Percentiles rank a stretch among this genome's conserved stretches.
These are phyloP conservation scores for Penstemon eatonii DNA, from an alignment of 257 asterid genomes.

Conservation along the genomic window DNA sequence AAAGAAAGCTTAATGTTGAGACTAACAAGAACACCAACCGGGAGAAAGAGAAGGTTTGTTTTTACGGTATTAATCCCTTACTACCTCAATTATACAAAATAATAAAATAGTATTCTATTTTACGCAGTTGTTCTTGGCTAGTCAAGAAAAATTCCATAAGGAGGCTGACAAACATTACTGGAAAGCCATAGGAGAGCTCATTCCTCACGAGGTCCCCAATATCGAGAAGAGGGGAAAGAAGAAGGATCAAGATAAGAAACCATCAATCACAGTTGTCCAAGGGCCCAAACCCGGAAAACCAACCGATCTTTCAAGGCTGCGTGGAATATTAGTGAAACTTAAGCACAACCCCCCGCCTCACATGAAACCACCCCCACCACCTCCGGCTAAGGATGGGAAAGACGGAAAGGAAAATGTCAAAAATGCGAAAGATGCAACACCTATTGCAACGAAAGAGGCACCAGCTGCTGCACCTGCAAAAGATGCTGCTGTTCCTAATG, in stretches of 20 bases:
- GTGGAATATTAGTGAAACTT: conserved; percentile 83
- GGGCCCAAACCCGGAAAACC: conserved; percentile 99
- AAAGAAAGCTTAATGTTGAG: conserved; percentile 71
- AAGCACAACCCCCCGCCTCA: conserved; percentile 94
- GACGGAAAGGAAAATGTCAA: conserved; percentile 12
- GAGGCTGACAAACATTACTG: conserved; percentile 94
- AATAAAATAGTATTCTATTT: conserved; percentile 14
- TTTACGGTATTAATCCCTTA: conserved; percentile 16
- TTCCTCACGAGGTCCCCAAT: conserved; percentile 84
- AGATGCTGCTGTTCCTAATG: conserved; percentile 40
- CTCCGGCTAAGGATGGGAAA: conserved; percentile 53
- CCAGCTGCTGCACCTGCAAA: conserved; percentile 40
- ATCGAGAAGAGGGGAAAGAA: conserved; percentile 86
- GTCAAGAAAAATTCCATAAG: conserved; percentile 87
- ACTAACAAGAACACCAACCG: conserved; percentile 69
- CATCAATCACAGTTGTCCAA: conserved; percentile 77
- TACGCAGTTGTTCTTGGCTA: conserved; percentile 51
- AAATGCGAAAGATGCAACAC: conserved; percentile 31
- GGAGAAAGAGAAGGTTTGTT: conserved; percentile 73
- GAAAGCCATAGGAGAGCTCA: conserved; percentile 95
- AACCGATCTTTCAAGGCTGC: conserved; percentile 93
- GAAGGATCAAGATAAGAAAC: conserved; percentile 94
- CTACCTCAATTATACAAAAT: neutral
- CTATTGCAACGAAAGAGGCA: conserved; percentile 38
- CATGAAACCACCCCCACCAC: conserved; percentile 88